phyloP scores from a whole-genome alignment of 345 rosid species.

The Salix brachista region DNA sequence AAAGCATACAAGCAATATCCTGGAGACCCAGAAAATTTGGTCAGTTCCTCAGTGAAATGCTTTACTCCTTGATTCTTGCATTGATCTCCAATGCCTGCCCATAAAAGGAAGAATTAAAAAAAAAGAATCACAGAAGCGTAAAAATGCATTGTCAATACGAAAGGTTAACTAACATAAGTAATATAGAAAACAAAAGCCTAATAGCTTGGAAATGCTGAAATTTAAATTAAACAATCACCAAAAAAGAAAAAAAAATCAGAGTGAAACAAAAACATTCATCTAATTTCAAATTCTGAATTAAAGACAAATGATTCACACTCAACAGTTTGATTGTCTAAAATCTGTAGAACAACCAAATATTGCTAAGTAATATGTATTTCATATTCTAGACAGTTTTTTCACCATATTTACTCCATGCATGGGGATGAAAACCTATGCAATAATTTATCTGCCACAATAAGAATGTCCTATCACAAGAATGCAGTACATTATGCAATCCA shows the following conservation, averaged over 20 bases:
- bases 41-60: constrained; percentile 63
- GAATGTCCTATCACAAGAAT: too few species aligned
- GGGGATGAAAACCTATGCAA: not conserved
- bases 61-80: constrained; percentile 54
- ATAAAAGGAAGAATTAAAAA: not conserved
- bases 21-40: constrained; percentile 55
- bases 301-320: not conserved
- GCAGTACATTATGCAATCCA: too few species aligned
- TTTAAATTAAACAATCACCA: too few species aligned
- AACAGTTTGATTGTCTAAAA: not conserved
- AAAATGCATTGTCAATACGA: not conserved
- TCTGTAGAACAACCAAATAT: not conserved
- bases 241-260: not conserved
- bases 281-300: not conserved
- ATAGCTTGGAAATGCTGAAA: too few species aligned
- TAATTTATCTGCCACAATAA: not conserved
- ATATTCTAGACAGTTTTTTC: not conserved
- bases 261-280: not conserved
- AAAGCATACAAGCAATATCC: constrained; percentile 73
- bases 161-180: too few species aligned
- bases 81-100: constrained; percentile 74
- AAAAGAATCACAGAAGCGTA: not conserved
- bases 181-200: too few species aligned
- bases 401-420: not conserved
- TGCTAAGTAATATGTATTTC: not conserved